A percentile compares a stretch with the other conserved stretches of the same genome.
These are phyloP conservation scores for Phyllostachys edulis DNA, from an alignment of 176 grass and related monocot species.

Conservation along the genomic window DNA sequence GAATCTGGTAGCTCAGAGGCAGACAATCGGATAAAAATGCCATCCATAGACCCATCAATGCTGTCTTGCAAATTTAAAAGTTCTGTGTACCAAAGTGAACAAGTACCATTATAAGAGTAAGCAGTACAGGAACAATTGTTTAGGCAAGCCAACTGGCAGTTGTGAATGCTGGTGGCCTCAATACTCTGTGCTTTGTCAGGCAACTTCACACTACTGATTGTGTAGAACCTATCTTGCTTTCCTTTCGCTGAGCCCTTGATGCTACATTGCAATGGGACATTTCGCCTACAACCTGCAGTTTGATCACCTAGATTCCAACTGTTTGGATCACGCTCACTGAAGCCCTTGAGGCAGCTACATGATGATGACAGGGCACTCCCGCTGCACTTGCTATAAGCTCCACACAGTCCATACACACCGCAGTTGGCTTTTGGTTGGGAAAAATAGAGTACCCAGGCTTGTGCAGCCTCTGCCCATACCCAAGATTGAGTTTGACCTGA, in stretches of 20 bases:
- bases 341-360: slow-evolving; percentile 38
- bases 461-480: background rate
- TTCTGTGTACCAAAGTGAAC: slow-evolving; percentile 15
- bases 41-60: background rate
- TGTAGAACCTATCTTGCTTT: slow-evolving; percentile 17
- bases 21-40: slow-evolving; percentile 8
- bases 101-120: slow-evolving; percentile 10
- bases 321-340: background rate
- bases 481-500: background rate
- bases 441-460: slow-evolving; percentile 15
- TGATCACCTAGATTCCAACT: slow-evolving; percentile 15
- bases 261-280: background rate
- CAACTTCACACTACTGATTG: background rate
- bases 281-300: slow-evolving; percentile 24
- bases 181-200: background rate
- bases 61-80: slow-evolving; percentile 34
- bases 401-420: slow-evolving; percentile 21
- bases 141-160: slow-evolving; percentile 5
- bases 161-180: background rate
- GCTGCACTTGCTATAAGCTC: slow-evolving; percentile 24
- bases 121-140: slow-evolving; percentile 37
- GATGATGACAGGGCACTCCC: background rate
- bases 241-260: background rate
- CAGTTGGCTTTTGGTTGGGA: slow-evolving; percentile 5
- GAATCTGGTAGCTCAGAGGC: slow-evolving; percentile 11